Conservation (phyloP, 106 monocot genomes). For the Dactylorhiza incarnata region DNA sequence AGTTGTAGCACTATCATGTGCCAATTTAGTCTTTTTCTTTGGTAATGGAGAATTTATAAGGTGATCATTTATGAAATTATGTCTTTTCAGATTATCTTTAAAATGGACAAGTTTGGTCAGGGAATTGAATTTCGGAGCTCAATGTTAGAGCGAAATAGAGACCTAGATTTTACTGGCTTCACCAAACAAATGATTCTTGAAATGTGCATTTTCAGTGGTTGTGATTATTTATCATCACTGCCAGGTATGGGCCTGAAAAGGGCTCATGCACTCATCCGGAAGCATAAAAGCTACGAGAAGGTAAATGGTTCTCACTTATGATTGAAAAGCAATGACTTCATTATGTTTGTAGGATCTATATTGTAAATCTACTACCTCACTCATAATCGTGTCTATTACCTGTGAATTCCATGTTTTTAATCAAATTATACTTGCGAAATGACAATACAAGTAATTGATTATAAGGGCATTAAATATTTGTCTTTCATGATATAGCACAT, state of each 20-base stretch:
- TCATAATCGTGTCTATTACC: neutral
- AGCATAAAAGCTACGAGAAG: slow-evolving; percentile 80
- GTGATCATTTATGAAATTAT: neutral
- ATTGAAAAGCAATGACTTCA: neutral
- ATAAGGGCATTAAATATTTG: neutral
- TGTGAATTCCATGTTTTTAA: neutral
- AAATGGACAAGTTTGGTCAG: slow-evolving; percentile 97
- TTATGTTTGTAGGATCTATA: neutral
- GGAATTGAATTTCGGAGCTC: slow-evolving; percentile 75
- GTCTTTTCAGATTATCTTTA: slow-evolving; percentile 77
- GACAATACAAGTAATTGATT: neutral
- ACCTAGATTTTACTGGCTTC: slow-evolving; percentile 70
- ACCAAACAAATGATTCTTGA: slow-evolving; percentile 85
- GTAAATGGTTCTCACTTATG: slow-evolving; percentile 27
- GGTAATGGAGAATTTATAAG: slow-evolving; percentile 2
- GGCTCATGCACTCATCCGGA: slow-evolving; percentile 79
- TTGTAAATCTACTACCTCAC: too few relatives aligned
- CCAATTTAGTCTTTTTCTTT: neutral
- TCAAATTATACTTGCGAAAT: neutral
- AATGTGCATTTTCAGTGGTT: slow-evolving; percentile 96
- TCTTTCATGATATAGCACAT: neutral
- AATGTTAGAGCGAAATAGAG: slow-evolving; percentile 55
- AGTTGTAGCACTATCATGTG: neutral
- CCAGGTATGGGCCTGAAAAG: slow-evolving; percentile 96
- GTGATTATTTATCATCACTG: slow-evolving; percentile 88